A percentile compares a stretch with the other conserved stretches of the same genome.
Evolutionary conservation across 306 rosid genomes (phyloP).

Genomic region (Pyrus betulifolia): DNA sequence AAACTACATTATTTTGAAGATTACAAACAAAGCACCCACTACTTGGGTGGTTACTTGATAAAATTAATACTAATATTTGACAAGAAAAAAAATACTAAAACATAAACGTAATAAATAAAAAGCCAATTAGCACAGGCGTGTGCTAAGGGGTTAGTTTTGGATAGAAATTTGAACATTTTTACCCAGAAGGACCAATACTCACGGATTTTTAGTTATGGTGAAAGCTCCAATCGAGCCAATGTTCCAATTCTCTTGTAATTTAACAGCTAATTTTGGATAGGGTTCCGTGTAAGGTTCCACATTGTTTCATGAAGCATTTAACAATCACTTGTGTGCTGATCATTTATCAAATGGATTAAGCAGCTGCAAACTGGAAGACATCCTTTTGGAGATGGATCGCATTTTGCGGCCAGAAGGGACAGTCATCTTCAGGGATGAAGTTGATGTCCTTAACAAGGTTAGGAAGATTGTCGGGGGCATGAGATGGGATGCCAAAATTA

Average conservation of each 20-base stretch:
- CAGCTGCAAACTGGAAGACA: slow-evolving; percentile 81
- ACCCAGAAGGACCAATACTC: too few species aligned
- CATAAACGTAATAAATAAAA: too few species aligned
- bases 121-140: too few species aligned
- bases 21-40: too few species aligned
- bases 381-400: slow-evolving; percentile 92
- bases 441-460: slow-evolving; percentile 69
- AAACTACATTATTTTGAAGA: too few species aligned
- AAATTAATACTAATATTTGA: too few species aligned
- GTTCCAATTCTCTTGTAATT: background rate
- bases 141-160: too few species aligned
- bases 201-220: too few species aligned
- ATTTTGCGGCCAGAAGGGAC: slow-evolving; percentile 83
- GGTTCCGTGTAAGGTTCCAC: background rate
- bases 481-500: slow-evolving; percentile 80
- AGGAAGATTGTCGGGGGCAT: slow-evolving; percentile 68
- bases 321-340: background rate
- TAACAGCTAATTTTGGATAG: background rate
- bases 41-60: too few species aligned
- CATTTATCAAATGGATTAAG: background rate
- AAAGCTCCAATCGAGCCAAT: too few species aligned
- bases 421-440: slow-evolving; percentile 69
- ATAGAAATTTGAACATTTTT: too few species aligned
- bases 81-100: too few species aligned
- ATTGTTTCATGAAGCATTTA: background rate